Evolutionary conservation across 1,284 basidiomycete species (phyloP).

Genomic region (Schizophyllum commune): DNA sequence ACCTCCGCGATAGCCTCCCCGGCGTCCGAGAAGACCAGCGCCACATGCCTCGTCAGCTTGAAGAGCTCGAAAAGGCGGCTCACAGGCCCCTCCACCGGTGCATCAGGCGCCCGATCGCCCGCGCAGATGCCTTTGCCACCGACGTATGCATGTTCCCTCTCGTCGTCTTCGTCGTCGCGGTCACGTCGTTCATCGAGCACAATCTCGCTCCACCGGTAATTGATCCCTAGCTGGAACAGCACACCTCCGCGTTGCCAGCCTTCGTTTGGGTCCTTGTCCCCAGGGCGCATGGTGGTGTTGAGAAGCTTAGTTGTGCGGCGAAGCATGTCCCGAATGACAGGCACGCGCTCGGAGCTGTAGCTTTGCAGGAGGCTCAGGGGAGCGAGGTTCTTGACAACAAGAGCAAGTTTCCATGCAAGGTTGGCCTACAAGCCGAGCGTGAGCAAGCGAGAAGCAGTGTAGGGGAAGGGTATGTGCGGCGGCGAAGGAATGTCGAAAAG

Average conservation of each 20-base stretch:
- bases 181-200: conserved; percentile 15
- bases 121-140: conserved; percentile 13
- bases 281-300: background rate
- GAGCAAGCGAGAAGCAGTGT: background rate
- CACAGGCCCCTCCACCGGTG: too few relatives aligned
- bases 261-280: conserved; percentile 4
- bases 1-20: background rate
- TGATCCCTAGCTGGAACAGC: conserved; percentile 16
- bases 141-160: background rate
- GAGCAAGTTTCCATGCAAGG: conserved; percentile 33
- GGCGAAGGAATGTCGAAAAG: background rate
- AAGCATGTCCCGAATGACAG: conserved; percentile 30
- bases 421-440: conserved; percentile 15
- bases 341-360: conserved; percentile 29
- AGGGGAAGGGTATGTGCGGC: background rate
- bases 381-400: conserved; percentile 27
- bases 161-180: background rate
- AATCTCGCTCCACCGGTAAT: conserved; percentile 19
- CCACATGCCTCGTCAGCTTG: background rate
- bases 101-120: conserved; percentile 21
- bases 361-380: conserved; percentile 24
- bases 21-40: background rate
- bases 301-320: conserved; percentile 15
- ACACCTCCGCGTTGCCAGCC: conserved; percentile 9
- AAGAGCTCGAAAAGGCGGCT: conserved; percentile 8